Evolutionary conservation across 148 eudicot species (phyloP).

Genomic region (Silene conica): DNA sequence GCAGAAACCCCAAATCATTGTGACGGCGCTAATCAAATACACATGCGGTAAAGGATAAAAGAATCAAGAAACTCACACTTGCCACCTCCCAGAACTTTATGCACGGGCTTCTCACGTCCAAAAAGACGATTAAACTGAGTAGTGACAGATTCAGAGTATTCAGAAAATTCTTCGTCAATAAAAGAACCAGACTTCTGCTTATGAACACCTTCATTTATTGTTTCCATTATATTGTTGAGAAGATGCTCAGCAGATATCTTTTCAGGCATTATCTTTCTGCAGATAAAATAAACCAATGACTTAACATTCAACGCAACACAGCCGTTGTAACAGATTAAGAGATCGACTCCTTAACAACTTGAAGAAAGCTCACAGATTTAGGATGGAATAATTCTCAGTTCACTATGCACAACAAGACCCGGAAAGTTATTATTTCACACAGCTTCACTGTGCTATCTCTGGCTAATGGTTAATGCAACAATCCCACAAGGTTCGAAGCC

Average conservation of each 20-base stretch:
- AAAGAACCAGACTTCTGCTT: constrained; percentile 45
- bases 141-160: constrained; percentile 35
- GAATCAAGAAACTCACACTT: constrained; percentile 41
- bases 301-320: constrained; percentile 1
- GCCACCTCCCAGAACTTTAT: constrained; percentile 87
- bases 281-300: background rate
- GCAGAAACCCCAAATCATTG: too few species aligned
- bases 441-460: background rate
- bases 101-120: constrained; percentile 81
- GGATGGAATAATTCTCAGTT: background rate
- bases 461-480: background rate
- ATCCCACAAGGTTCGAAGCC: background rate
- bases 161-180: constrained; percentile 44
- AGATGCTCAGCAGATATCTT: constrained; percentile 64
- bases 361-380: background rate
- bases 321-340: background rate
- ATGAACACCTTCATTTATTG: constrained; percentile 45
- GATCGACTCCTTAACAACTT: background rate
- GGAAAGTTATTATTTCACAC: background rate
- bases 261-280: constrained; percentile 62
- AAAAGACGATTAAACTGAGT: constrained; percentile 66
- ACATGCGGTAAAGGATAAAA: background rate
- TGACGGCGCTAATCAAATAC: too few species aligned
- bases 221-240: constrained; percentile 60
- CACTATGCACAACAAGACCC: background rate